A percentile compares a stretch with the other conserved stretches of the same genome.
Evolutionary conservation across 805 yeast genomes (phyloP).

Genomic region (Teunomyces pallodes): DNA sequence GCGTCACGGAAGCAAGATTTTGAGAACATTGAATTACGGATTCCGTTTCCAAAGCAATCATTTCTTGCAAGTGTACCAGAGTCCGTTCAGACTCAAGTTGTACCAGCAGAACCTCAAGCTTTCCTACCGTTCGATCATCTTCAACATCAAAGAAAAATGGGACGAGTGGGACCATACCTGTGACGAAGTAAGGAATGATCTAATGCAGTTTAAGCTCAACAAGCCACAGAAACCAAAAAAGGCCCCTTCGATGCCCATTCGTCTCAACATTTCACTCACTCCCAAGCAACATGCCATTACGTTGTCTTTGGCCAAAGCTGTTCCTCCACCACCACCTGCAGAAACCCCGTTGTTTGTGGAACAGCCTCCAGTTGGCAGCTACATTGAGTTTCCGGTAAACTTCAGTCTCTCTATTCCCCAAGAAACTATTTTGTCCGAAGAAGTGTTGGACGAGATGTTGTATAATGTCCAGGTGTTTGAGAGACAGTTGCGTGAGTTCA

Average conservation of each 20-base stretch:
- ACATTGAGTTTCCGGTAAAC: slow-evolving; percentile 33
- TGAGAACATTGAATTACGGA: slow-evolving; percentile 9
- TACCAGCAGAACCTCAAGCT: slow-evolving; percentile 17
- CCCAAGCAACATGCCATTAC: slow-evolving; percentile 21
- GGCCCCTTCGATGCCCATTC: slow-evolving; percentile 8
- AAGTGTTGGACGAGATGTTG: slow-evolving; percentile 45
- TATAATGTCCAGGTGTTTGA: slow-evolving; percentile 56
- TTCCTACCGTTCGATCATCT: slow-evolving; percentile 19
- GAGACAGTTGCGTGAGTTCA: slow-evolving; percentile 40
- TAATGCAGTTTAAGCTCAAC: neutral
- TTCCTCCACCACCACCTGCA: slow-evolving; percentile 16
- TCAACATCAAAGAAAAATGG: slow-evolving; percentile 6
- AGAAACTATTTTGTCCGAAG: slow-evolving; percentile 31
- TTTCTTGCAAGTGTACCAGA: slow-evolving; percentile 22
- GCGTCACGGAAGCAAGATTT: slow-evolving; percentile 2
- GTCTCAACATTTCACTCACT: slow-evolving; percentile 29
- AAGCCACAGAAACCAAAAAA: neutral
- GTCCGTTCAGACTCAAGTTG: slow-evolving; percentile 16
- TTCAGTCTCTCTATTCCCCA: slow-evolving; percentile 29
- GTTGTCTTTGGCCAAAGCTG: slow-evolving; percentile 17
- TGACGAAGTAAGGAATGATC: neutral
- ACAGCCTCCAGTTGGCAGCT: slow-evolving; percentile 23
- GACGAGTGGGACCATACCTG: neutral
- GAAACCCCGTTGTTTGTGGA: slow-evolving; percentile 12
- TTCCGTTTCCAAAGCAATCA: slow-evolving; percentile 16